Evolutionary conservation across 257 asterid genomes (phyloP).

Genomic region (Datura wrightii): DNA sequence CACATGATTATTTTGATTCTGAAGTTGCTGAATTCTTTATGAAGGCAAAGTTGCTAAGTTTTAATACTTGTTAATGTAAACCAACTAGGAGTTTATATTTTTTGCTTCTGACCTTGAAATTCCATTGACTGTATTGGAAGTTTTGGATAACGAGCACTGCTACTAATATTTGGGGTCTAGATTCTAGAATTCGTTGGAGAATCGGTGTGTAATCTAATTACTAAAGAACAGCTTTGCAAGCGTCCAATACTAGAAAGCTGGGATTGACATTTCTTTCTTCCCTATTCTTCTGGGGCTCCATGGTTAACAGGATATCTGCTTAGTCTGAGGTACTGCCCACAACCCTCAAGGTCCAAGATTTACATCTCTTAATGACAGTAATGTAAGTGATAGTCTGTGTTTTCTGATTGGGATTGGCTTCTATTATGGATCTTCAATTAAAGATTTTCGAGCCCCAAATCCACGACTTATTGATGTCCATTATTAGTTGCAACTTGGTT

Average conservation of each 20-base stretch:
- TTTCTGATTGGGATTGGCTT: not conserved
- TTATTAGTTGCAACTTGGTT: not conserved
- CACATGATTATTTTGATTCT: not conserved
- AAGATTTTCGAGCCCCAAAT: not conserved
- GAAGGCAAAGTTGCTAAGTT: not conserved
- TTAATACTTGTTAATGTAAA: not conserved
- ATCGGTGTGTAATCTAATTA: not conserved
- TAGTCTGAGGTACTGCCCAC: not conserved
- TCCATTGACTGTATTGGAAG: not conserved
- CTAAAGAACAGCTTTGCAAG: not conserved
- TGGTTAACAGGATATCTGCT: not conserved
- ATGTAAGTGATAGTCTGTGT: not conserved
- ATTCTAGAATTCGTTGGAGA: not conserved
- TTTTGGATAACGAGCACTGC: not conserved
- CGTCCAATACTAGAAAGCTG: not conserved
- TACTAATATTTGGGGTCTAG: conserved; percentile 12
- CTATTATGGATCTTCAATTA: conserved; percentile 4
- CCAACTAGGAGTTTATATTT: not conserved
- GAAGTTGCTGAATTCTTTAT: not conserved
- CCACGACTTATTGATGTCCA: not conserved
- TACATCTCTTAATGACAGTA: not conserved
- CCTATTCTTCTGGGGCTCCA: not conserved
- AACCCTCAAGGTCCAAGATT: conserved; percentile 14
- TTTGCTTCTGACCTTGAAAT: conserved; percentile 23
- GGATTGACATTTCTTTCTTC: not conserved